These are phyloP conservation scores for Leccinum boreale DNA, from an alignment of 768 basidiomycete genomes.

Conservation along the genomic window DNA sequence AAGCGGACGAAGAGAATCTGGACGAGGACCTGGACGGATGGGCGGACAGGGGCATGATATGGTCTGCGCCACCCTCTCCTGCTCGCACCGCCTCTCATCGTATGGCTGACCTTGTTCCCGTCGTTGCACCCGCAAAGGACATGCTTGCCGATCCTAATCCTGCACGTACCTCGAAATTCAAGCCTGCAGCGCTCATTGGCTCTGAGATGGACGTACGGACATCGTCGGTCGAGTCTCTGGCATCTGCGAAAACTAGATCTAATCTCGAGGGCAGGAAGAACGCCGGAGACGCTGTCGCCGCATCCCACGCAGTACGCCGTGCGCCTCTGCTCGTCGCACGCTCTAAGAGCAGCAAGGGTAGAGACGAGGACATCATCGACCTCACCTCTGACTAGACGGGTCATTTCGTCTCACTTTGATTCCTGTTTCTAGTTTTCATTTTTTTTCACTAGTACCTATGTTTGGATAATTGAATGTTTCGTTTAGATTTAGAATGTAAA, in stretches of 20 bases:
- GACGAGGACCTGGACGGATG: conserved; percentile 6
- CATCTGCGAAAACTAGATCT: not conserved
- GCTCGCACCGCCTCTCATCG: not conserved
- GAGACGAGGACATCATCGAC: conserved; percentile 37
- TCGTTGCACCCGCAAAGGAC: not conserved
- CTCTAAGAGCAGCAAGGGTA: conserved; percentile 7
- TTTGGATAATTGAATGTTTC: no score
- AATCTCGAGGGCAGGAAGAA: not conserved
- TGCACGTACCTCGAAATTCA: conserved; percentile 18
- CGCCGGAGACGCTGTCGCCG: not conserved
- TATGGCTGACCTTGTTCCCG: not conserved
- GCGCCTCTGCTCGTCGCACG: conserved; percentile 26
- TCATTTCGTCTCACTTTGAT: not conserved
- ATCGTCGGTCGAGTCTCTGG: not conserved
- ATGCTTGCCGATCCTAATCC: not conserved
- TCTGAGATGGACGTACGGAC: not conserved
- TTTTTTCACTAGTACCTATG: no score
- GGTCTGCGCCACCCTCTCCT: conserved; percentile 23
- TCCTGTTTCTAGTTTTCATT: not conserved
- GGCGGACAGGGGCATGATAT: conserved; percentile 26
- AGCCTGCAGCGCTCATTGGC: conserved; percentile 1
- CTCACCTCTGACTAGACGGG: conserved; percentile 31
- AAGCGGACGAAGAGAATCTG: not conserved
- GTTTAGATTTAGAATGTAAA: no score
- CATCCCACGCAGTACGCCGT: not conserved